These are phyloP conservation scores for Lachnellula arida DNA, from an alignment of 2,329 filamentous ascomycete genomes.

Conservation along the genomic window DNA sequence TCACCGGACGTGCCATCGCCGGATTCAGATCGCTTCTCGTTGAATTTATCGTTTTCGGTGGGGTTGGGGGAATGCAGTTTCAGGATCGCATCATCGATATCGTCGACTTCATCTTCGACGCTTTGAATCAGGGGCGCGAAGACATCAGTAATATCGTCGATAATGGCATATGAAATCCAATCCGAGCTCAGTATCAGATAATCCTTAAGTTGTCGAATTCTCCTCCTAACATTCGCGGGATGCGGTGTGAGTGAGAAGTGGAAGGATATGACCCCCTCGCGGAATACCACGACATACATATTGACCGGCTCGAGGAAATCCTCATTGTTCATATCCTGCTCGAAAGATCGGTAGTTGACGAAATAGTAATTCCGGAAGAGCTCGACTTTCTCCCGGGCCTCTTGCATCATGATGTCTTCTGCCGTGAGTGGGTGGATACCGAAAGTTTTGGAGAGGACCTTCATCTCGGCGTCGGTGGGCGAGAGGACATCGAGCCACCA, in stretches of 20 bases:
- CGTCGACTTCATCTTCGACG: slow-evolving; percentile 94
- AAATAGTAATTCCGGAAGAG: slow-evolving; percentile 98
- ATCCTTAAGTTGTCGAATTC: slow-evolving; percentile 89
- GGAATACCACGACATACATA: slow-evolving; percentile 95
- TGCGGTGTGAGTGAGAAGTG: slow-evolving; percentile 97
- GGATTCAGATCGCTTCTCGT: slow-evolving; percentile 42
- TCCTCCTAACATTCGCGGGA: slow-evolving; percentile 88
- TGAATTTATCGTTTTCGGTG: slow-evolving; percentile 41
- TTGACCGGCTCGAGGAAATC: slow-evolving; percentile 94
- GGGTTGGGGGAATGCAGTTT: slow-evolving; percentile 62
- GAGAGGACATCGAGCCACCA: slow-evolving; percentile 95
- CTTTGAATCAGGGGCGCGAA: slow-evolving; percentile 88
- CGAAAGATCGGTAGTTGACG: slow-evolving; percentile 96
- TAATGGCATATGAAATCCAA: slow-evolving; percentile 97
- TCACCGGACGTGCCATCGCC: slow-evolving; percentile 37
- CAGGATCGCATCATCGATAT: slow-evolving; percentile 90
- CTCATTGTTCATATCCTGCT: slow-evolving; percentile 85
- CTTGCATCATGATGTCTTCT: slow-evolving; percentile 96
- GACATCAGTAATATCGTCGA: slow-evolving; percentile 96
- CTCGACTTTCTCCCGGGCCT: slow-evolving; percentile 96
- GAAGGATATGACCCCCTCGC: slow-evolving; percentile 91
- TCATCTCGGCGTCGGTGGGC: slow-evolving; percentile 94
- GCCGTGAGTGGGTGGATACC: slow-evolving; percentile 93
- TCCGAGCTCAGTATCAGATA: slow-evolving; percentile 90
- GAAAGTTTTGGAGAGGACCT: slow-evolving; percentile 84